These are phyloP conservation scores for Metschnikowia noctiluminum DNA, from an alignment of 805 yeast genomes.

Conservation along the genomic window DNA sequence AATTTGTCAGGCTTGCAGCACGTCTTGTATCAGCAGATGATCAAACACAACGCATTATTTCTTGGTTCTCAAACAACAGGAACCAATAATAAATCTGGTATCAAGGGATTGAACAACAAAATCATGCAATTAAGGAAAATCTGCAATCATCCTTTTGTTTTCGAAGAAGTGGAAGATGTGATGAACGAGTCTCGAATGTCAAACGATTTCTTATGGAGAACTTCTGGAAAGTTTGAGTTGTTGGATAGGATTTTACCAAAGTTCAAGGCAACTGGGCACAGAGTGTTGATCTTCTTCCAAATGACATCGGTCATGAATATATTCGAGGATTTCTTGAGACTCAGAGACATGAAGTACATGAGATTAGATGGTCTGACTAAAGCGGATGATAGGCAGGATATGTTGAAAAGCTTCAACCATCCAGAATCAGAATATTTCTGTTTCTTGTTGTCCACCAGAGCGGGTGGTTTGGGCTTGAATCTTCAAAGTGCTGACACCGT, in stretches of 20 bases:
- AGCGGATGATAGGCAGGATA: slow-evolving; percentile 75
- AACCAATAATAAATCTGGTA: slow-evolving; percentile 50
- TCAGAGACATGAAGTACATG: slow-evolving; percentile 63
- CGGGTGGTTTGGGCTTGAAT: slow-evolving; percentile 85
- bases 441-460: slow-evolving; percentile 77
- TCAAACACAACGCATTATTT: slow-evolving; percentile 66
- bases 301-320: slow-evolving; percentile 91
- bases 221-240: slow-evolving; percentile 77
- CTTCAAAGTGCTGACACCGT: slow-evolving; percentile 88
- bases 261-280: slow-evolving; percentile 68
- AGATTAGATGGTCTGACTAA: slow-evolving; percentile 81
- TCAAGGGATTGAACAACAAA: slow-evolving; percentile 76
- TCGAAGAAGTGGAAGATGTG: slow-evolving; percentile 74
- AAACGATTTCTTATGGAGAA: slow-evolving; percentile 69
- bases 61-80: slow-evolving; percentile 60
- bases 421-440: slow-evolving; percentile 76
- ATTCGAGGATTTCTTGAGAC: slow-evolving; percentile 78
- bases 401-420: slow-evolving; percentile 72
- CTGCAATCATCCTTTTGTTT: slow-evolving; percentile 85
- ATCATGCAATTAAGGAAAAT: slow-evolving; percentile 83
- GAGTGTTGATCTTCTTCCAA: slow-evolving; percentile 80
- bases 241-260: slow-evolving; percentile 74
- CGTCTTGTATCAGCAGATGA: slow-evolving; percentile 72
- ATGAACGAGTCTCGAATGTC: slow-evolving; percentile 62
- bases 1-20: slow-evolving; percentile 70